phyloP scores from a whole-genome alignment of 192 early-diverging fungal species.

The Coemansia sp. region DNA sequence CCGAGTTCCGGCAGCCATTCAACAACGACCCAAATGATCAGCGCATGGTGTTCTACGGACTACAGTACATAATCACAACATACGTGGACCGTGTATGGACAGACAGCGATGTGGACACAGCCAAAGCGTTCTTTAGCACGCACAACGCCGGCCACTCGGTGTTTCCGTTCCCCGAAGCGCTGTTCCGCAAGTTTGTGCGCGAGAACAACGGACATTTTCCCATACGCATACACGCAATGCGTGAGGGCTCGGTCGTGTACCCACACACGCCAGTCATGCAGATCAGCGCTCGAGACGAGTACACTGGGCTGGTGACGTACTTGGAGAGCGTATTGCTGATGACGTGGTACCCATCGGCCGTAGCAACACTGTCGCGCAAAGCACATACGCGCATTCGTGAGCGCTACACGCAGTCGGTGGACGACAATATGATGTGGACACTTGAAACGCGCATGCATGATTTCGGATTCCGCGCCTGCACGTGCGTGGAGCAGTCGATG shows the following conservation, averaged over 20 bases:
- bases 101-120: conserved; percentile 62
- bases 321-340: conserved; percentile 81
- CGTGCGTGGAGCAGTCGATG: conserved; percentile 81
- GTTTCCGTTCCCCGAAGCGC: conserved; percentile 76
- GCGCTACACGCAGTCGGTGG: conserved; percentile 67
- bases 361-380: conserved; percentile 77
- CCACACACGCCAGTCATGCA: conserved; percentile 81
- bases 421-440: conserved; percentile 57
- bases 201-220: conserved; percentile 86
- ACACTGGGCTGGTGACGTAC: conserved; percentile 76
- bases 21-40: conserved; percentile 66
- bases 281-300: conserved; percentile 72
- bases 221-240: conserved; percentile 73
- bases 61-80: conserved; percentile 81
- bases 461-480: conserved; percentile 91
- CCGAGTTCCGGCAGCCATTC: conserved; percentile 72
- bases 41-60: conserved; percentile 81
- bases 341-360: conserved; percentile 85
- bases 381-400: conserved; percentile 61
- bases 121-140: conserved; percentile 70
- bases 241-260: conserved; percentile 79
- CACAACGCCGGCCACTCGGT: conserved; percentile 67
- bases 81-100: conserved; percentile 72
- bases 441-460: conserved; percentile 74
- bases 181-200: conserved; percentile 74